These are phyloP conservation scores for Penicillium sp. DNA, from an alignment of 2,329 filamentous ascomycete species.

Conservation along the genomic window DNA sequence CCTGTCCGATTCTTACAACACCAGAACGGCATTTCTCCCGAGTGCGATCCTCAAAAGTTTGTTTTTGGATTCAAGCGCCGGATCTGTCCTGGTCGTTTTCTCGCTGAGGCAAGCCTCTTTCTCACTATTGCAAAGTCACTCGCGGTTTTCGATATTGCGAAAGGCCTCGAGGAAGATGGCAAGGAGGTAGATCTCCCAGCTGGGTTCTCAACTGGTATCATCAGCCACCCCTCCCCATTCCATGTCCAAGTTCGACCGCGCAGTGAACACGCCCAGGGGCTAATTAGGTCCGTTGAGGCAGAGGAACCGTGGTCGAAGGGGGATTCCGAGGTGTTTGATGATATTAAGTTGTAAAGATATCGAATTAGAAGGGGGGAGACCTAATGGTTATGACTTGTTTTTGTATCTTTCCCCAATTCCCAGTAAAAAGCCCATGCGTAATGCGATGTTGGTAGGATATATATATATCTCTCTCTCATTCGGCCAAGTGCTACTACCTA, in stretches of 20 bases:
- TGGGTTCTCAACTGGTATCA: slow-evolving; percentile 22
- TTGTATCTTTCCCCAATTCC: too few relatives aligned
- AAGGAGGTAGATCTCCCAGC: slow-evolving; percentile 31
- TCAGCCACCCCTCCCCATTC: slow-evolving; percentile 41
- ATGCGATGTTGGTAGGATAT: not conserved
- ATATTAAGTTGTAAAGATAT: not conserved
- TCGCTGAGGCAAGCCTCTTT: slow-evolving; percentile 43
- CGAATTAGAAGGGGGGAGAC: not conserved
- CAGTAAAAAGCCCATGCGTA: too few relatives aligned
- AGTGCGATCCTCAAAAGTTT: slow-evolving; percentile 29
- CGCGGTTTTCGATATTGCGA: slow-evolving; percentile 48
- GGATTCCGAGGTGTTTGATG: not conserved
- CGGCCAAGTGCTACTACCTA: not conserved
- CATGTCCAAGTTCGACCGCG: slow-evolving; percentile 35
- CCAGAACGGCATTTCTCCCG: slow-evolving; percentile 26
- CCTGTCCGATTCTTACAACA: slow-evolving; percentile 44
- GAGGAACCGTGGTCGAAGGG: not conserved
- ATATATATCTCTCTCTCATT: not conserved
- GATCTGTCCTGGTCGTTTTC: slow-evolving; percentile 41
- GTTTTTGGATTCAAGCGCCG: slow-evolving; percentile 41
- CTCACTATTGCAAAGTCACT: slow-evolving; percentile 48
- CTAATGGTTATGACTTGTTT: too few relatives aligned
- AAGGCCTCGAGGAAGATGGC: slow-evolving; percentile 41
- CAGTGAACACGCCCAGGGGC: slow-evolving; percentile 27
- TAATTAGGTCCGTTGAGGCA: slow-evolving; percentile 32